Evolutionary conservation across 2,329 filamentous ascomycete genomes (phyloP).

Genomic region (Alternaria atra): DNA sequence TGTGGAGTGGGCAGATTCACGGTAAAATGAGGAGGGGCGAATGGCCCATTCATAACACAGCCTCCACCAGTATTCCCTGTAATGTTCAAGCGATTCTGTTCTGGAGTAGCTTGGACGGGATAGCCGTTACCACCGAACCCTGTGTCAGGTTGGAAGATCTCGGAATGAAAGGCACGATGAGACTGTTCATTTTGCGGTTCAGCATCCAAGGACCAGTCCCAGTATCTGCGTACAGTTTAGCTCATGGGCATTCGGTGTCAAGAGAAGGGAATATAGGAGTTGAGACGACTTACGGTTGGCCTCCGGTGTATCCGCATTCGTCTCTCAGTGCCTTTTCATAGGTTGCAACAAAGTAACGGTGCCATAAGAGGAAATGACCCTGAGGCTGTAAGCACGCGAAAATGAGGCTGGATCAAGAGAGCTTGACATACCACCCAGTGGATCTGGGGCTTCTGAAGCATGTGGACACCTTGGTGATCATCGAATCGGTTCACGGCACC

Average conservation of each 20-base stretch:
- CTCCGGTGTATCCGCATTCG: slow-evolving; percentile 33
- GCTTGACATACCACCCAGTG: slow-evolving; percentile 28
- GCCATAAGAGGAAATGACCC: slow-evolving; percentile 33
- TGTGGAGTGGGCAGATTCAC: slow-evolving; percentile 33
- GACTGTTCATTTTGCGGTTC: slow-evolving; percentile 21
- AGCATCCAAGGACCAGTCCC: slow-evolving; percentile 40
- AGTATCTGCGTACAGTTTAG: slow-evolving; percentile 40
- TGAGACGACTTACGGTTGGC: slow-evolving; percentile 18
- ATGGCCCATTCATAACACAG: slow-evolving; percentile 46
- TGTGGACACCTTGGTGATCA: slow-evolving; percentile 34
- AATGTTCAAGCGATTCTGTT: slow-evolving; percentile 36
- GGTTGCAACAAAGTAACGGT: slow-evolving; percentile 33
- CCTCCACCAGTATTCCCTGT: slow-evolving; percentile 43
- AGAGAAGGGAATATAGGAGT: not conserved
- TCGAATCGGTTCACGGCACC: slow-evolving; percentile 34
- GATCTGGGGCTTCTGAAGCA: slow-evolving; percentile 30
- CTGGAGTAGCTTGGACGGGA: slow-evolving; percentile 35
- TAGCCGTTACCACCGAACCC: slow-evolving; percentile 50
- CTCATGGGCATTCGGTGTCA: not conserved
- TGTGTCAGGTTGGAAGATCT: slow-evolving; percentile 28
- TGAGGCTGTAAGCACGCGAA: not conserved
- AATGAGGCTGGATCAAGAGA: not conserved
- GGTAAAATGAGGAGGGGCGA: slow-evolving; percentile 30
- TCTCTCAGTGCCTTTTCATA: slow-evolving; percentile 33
- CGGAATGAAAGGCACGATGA: slow-evolving; percentile 20